Percentiles rank a stretch among this genome's conserved stretches.
Conservation (phyloP, 2,329 filamentous ascomycete genomes). For the Diaporthe capsici region DNA sequence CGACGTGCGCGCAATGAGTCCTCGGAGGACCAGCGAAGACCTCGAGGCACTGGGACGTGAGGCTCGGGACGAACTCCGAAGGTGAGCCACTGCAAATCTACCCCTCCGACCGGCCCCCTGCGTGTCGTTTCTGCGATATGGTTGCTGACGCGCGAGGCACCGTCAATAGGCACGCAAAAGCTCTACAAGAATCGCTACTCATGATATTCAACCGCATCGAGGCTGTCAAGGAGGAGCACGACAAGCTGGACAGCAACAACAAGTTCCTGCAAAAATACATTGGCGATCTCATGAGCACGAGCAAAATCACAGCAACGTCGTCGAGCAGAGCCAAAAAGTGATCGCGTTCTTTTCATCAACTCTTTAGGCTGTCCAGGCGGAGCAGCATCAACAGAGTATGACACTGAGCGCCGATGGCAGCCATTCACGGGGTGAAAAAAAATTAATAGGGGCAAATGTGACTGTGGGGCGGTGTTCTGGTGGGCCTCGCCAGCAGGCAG, state of each 20-base stretch:
- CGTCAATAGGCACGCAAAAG: constrained; percentile 81
- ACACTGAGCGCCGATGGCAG: constrained; percentile 18
- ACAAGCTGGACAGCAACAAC: constrained; percentile 97
- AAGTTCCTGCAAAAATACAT: constrained; percentile 98
- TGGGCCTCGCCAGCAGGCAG: constrained; percentile 35
- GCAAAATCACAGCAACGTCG: constrained; percentile 75
- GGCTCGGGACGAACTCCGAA: constrained; percentile 76
- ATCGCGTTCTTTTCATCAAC: constrained; percentile 42
- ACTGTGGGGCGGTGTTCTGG: constrained; percentile 37
- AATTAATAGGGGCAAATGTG: constrained; percentile 31
- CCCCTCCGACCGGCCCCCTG: neutral
- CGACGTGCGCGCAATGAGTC: constrained; percentile 95
- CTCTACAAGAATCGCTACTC: constrained; percentile 88
- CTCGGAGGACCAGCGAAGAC: constrained; percentile 89
- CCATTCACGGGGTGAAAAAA: constrained; percentile 5
- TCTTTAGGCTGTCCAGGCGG: neutral
- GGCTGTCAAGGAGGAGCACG: constrained; percentile 92
- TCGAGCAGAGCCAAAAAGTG: constrained; percentile 67
- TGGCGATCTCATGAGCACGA: constrained; percentile 92
- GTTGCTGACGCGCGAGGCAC: constrained; percentile 42
- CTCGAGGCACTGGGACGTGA: constrained; percentile 89
- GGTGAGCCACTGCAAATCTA: constrained; percentile 55
- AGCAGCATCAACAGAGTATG: constrained; percentile 5
- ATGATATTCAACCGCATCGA: constrained; percentile 95
- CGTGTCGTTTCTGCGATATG: neutral